Conservation (phyloP, 2,329 filamentous ascomycete species). For the Xylariaceae sp. region DNA sequence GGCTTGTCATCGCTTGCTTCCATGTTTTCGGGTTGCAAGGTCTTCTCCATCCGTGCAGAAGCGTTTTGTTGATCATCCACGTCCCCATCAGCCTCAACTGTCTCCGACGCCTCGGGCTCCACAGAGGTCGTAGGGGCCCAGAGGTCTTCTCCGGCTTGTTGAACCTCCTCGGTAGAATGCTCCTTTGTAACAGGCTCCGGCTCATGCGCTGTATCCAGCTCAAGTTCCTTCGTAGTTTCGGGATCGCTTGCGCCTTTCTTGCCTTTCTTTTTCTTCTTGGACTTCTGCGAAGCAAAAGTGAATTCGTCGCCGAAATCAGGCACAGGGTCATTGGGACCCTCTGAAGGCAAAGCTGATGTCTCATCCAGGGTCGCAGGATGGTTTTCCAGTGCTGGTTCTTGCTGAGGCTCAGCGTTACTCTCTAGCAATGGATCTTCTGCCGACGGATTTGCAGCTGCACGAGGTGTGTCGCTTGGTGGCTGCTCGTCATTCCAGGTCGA, state of each 20-base stretch:
- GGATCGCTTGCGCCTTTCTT: too few relatives aligned
- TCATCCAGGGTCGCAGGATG: too few relatives aligned
- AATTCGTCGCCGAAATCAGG: conserved; percentile 7
- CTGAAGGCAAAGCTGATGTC: too few relatives aligned
- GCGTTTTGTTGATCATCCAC: not conserved
- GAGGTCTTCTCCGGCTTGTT: not conserved
- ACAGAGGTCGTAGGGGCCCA: not conserved
- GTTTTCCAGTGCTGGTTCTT: too few relatives aligned
- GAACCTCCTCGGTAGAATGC: too few relatives aligned
- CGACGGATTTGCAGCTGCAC: not conserved
- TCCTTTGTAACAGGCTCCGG: too few relatives aligned
- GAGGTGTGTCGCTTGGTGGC: not conserved
- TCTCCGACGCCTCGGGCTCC: not conserved
- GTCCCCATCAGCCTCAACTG: not conserved
- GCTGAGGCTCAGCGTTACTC: not conserved
- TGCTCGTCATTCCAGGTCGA: conserved; percentile 8
- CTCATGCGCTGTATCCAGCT: too few relatives aligned
- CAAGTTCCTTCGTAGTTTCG: not conserved
- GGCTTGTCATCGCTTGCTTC: not conserved
- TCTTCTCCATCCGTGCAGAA: not conserved
- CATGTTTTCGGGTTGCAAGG: not conserved
- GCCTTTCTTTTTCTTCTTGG: conserved; percentile 13
- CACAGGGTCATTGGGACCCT: too few relatives aligned
- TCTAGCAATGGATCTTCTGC: not conserved
- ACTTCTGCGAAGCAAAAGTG: conserved; percentile 7